Evolutionary conservation across 345 rosid genomes (phyloP).

Genomic region (Salix viminalis): DNA sequence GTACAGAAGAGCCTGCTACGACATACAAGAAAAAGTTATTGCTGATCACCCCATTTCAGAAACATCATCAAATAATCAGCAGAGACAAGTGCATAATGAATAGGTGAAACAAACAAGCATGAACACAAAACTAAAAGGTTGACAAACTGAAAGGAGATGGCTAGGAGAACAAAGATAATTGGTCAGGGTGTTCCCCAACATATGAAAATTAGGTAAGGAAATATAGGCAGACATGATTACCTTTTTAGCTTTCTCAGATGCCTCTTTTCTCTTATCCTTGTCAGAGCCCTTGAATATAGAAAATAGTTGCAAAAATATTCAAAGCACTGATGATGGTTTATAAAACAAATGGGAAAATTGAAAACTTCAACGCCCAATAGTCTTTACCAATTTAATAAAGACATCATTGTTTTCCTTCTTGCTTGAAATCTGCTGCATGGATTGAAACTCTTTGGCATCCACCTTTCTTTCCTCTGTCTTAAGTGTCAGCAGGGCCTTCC

Average conservation of each 20-base stretch:
- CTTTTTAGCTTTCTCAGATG: conserved; percentile 58
- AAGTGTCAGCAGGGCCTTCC: conserved; percentile 50
- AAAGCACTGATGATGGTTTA: background rate
- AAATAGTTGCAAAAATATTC: background rate
- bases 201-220: background rate
- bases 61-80: background rate
- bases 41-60: background rate
- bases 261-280: conserved; percentile 62
- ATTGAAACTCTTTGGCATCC: conserved; percentile 54
- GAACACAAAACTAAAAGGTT: background rate
- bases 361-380: background rate
- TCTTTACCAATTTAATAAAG: conserved; percentile 53
- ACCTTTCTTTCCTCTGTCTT: conserved; percentile 68
- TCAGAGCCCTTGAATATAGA: conserved; percentile 48
- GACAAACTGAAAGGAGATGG: background rate
- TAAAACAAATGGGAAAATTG: background rate
- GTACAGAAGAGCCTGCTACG: background rate
- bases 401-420: conserved; percentile 54
- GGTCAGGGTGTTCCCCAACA: background rate
- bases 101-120: background rate
- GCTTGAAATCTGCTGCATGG: conserved; percentile 66
- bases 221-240: conserved; percentile 12
- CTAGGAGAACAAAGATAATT: background rate
- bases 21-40: background rate
- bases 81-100: background rate